Evolutionary conservation across 768 basidiomycete species (phyloP).

Genomic region (Tubosaeta brunneosetosa): DNA sequence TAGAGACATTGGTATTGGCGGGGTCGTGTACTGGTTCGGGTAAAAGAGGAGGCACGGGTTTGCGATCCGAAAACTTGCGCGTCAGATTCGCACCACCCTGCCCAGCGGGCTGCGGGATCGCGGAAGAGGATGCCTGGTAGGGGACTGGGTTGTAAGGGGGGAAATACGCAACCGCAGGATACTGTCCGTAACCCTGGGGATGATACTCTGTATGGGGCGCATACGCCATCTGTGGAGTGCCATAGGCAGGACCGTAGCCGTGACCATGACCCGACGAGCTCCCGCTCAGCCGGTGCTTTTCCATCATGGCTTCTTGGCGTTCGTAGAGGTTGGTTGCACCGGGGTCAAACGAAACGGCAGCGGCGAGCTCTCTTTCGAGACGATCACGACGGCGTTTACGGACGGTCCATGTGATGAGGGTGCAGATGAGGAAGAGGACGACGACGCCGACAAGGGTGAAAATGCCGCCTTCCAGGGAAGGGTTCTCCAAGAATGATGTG

Average conservation of each 20-base stretch:
- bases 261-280: slow-evolving; percentile 26
- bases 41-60: slow-evolving; percentile 30
- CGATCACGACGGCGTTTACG: slow-evolving; percentile 45
- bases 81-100: slow-evolving; percentile 30
- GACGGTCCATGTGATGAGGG: slow-evolving; percentile 41
- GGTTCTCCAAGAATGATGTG: slow-evolving; percentile 58
- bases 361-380: slow-evolving; percentile 32
- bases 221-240: slow-evolving; percentile 17
- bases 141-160: slow-evolving; percentile 2
- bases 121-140: slow-evolving; percentile 13
- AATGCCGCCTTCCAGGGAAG: slow-evolving; percentile 55
- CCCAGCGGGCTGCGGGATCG: slow-evolving; percentile 7
- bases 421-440: slow-evolving; percentile 42
- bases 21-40: slow-evolving; percentile 21
- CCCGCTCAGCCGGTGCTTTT: slow-evolving; percentile 22
- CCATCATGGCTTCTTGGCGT: slow-evolving; percentile 13
- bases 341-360: slow-evolving; percentile 53
- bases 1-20: slow-evolving; percentile 15
- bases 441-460: slow-evolving; percentile 50
- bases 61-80: slow-evolving; percentile 33
- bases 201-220: slow-evolving; percentile 17
- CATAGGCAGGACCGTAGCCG: slow-evolving; percentile 17
- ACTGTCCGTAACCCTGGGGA: slow-evolving; percentile 20
- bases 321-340: slow-evolving; percentile 26
- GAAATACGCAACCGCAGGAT: slow-evolving; percentile 8